phyloP scores from a whole-genome alignment of 768 basidiomycete genomes.

The Russula ochroleuca region DNA sequence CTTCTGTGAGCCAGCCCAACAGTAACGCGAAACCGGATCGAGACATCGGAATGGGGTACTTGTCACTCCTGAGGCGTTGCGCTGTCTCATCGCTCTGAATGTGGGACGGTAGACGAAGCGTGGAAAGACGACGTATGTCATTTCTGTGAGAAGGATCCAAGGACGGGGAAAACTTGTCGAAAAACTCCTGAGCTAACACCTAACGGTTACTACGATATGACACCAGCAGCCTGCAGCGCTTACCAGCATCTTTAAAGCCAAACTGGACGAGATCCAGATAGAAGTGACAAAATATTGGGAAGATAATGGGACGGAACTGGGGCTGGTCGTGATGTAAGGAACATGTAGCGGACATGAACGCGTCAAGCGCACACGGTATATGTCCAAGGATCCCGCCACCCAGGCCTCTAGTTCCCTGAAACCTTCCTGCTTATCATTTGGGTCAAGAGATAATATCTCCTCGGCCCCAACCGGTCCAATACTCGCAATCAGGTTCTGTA shows the following conservation, averaged over 20 bases:
- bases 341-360: not conserved
- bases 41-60: constrained; percentile 86
- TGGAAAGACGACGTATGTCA: constrained; percentile 73
- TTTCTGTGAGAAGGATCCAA: constrained; percentile 61
- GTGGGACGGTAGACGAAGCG: constrained; percentile 76
- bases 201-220: constrained; percentile 25
- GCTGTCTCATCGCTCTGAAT: constrained; percentile 79
- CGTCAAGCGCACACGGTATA: constrained; percentile 66
- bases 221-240: constrained; percentile 31
- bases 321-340: constrained; percentile 48
- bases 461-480: constrained; percentile 78
- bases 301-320: constrained; percentile 88
- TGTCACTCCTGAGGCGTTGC: constrained; percentile 82
- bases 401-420: constrained; percentile 81
- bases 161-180: constrained; percentile 61
- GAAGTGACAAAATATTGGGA: constrained; percentile 96
- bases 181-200: constrained; percentile 66
- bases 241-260: constrained; percentile 87
- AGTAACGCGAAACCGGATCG: constrained; percentile 88
- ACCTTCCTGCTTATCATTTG: constrained; percentile 81
- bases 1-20: constrained; percentile 95
- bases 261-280: constrained; percentile 91
- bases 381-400: constrained; percentile 87
- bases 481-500: constrained; percentile 72
- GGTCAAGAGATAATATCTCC: constrained; percentile 75